Conservation (phyloP, 1,284 basidiomycete genomes). For the Cryptococcus sp. region DNA sequence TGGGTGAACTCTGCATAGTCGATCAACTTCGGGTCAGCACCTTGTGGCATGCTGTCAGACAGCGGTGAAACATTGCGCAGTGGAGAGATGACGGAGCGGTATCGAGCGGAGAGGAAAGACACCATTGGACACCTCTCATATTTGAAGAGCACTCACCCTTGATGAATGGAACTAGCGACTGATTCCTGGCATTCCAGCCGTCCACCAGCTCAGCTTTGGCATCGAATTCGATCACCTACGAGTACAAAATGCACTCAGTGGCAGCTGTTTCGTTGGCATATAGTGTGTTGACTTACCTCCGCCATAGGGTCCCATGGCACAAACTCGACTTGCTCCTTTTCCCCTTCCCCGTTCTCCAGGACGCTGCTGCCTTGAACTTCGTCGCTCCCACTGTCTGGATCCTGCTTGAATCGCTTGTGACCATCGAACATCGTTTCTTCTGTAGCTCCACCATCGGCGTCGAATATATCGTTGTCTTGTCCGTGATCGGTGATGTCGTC, state of each 20-base stretch:
- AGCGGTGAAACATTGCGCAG: neutral
- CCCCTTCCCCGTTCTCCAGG: conserved; percentile 1
- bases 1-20: conserved; percentile 12
- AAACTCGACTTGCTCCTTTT: conserved; percentile 9
- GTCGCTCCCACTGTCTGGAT: neutral
- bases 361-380: neutral
- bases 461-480: neutral
- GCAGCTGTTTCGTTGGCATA: neutral
- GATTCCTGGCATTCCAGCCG: conserved; percentile 34
- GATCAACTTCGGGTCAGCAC: too few relatives aligned
- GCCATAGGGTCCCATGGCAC: conserved; percentile 18
- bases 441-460: too few relatives aligned
- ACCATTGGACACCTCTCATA: neutral
- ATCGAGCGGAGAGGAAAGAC: neutral
- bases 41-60: neutral
- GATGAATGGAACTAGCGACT: conserved; percentile 21
- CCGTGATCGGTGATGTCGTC: neutral
- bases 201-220: conserved; percentile 23
- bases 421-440: too few relatives aligned
- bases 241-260: neutral
- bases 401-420: too few relatives aligned
- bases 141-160: conserved; percentile 18
- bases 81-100: neutral
- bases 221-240: conserved; percentile 20
- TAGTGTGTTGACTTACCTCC: conserved; percentile 13